A percentile compares a stretch with the other conserved stretches of the same genome.
Evolutionary conservation across 2,329 filamentous ascomycete species (phyloP).

Genomic region (Alternaria gaisen): DNA sequence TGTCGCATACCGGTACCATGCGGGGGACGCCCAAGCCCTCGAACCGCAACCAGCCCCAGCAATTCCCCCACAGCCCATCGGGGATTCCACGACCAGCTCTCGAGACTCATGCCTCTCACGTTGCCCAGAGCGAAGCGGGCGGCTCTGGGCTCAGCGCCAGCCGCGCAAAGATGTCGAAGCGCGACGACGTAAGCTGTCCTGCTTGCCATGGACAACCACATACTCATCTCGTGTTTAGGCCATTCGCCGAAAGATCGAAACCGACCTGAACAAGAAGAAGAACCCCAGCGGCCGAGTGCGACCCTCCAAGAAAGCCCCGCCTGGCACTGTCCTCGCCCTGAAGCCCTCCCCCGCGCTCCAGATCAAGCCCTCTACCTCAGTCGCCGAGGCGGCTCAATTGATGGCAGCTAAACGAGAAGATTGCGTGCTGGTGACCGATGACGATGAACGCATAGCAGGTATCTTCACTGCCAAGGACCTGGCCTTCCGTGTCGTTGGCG

Average conservation of each 20-base stretch:
- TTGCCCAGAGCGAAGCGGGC: slow-evolving; percentile 65
- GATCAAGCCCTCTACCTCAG: slow-evolving; percentile 93
- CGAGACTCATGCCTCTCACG: slow-evolving; percentile 61
- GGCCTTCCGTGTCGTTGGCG: slow-evolving; percentile 93
- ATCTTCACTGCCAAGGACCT: slow-evolving; percentile 99
- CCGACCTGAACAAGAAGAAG: slow-evolving; percentile 97
- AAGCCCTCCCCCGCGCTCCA: slow-evolving; percentile 96
- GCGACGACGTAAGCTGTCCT: slow-evolving; percentile 83
- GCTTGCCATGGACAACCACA: slow-evolving; percentile 10
- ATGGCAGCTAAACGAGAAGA: slow-evolving; percentile 99
- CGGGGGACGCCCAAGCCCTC: slow-evolving; percentile 78
- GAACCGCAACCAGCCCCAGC: slow-evolving; percentile 61
- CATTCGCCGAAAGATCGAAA: slow-evolving; percentile 96
- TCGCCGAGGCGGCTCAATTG: slow-evolving; percentile 94
- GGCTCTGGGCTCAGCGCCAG: slow-evolving; percentile 85
- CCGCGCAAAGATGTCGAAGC: slow-evolving; percentile 94
- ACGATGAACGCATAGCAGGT: slow-evolving; percentile 96
- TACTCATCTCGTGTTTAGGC: slow-evolving; percentile 66
- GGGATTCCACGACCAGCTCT: slow-evolving; percentile 77
- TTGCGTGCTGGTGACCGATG: slow-evolving; percentile 96
- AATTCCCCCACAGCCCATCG: slow-evolving; percentile 72
- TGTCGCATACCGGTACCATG: slow-evolving; percentile 71
- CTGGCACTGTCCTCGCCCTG: slow-evolving; percentile 92
- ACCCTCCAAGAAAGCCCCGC: slow-evolving; percentile 90
- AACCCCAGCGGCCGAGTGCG: slow-evolving; percentile 79